Evolutionary conservation across 768 basidiomycete species (phyloP).

Genomic region (Kwoniella heveanensis): DNA sequence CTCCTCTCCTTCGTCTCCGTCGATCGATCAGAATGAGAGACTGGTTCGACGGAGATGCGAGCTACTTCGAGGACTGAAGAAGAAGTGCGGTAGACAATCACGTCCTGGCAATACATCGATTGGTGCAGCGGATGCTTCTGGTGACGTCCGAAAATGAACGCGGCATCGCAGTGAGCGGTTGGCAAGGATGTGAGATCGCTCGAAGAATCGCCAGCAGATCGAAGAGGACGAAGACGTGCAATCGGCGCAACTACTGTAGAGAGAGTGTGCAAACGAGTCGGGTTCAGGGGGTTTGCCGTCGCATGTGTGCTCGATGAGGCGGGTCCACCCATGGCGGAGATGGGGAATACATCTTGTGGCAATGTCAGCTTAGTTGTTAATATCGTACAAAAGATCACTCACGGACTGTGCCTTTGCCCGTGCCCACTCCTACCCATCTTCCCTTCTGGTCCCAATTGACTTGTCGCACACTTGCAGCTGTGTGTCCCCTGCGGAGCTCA

Average conservation of each 20-base stretch:
- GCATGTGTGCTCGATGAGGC: constrained; percentile 60
- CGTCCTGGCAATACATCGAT: constrained; percentile 27
- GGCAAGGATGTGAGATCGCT: constrained; percentile 44
- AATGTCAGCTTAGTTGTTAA: constrained; percentile 24
- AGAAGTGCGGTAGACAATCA: constrained; percentile 45
- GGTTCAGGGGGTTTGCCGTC: constrained; percentile 64
- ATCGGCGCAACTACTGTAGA: constrained; percentile 65
- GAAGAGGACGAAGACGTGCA: constrained; percentile 59
- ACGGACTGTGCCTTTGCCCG: constrained; percentile 58
- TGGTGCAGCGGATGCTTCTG: constrained; percentile 16
- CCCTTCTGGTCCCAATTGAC: constrained; percentile 65
- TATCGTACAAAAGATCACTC: constrained; percentile 25
- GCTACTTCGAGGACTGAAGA: constrained; percentile 43
- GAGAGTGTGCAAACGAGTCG: constrained; percentile 61
- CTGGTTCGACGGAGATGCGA: constrained; percentile 19
- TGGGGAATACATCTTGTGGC: constrained; percentile 68
- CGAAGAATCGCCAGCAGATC: constrained; percentile 39
- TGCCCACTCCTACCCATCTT: constrained; percentile 71
- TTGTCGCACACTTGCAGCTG: constrained; percentile 66
- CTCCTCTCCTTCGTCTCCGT: constrained; percentile 7
- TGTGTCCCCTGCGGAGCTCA: constrained; percentile 70
- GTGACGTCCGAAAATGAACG: constrained; percentile 16
- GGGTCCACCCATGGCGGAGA: constrained; percentile 74
- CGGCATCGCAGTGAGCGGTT: background rate
- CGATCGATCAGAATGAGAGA: background rate